Base-by-base conservation (phyloP, 352 stramenopile species). In the Stramenopiles sp. region DNA sequence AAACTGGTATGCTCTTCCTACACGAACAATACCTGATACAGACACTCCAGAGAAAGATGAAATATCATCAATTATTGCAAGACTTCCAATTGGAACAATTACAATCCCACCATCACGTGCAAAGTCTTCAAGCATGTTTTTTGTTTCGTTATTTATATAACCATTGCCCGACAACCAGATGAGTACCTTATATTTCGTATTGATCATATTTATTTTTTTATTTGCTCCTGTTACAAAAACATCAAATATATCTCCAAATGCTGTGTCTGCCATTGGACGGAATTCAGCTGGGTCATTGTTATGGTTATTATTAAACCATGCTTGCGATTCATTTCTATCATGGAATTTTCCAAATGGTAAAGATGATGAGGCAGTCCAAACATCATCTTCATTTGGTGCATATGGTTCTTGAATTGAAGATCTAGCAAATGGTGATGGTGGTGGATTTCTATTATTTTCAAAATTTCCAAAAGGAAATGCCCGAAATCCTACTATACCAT, bases 291-390 rank as follows among this genome's bases (percentile, higher is more conserved):
- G 53, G 27, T 69, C 53, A 20, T 27, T 27, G 27, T 20, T 69
- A 23, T 69, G 53, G 20, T 27, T 27, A 23, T 27, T 27, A 23
- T 69, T 20, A 69, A 69, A 69, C 53, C 53, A 69, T 23, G 20
- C 53, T 20, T 69, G 27, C 20, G 53, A 20, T 69, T 69, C 53
- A 20, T 20, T 69, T 27, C 53, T 69, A 27, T 69, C 27, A 20
- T 69, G 20, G 53, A 69, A 69, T 69, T 69, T 69, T 23, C 53
- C 53, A 69, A 69, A 69, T 27, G 53, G 53, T 69, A 69, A 69
- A 27, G 20, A 20, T 27, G 53, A 69, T 23, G 53, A 69, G 20
- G 53, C 27, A 20, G 53, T 27, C 53, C 53, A 69, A 27, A 27
- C 53, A 69, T 69, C 53, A 27, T 69, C 53, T 27, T 20, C 20